Base-by-base conservation (phyloP, 2,329 filamentous ascomycete species). In the Ophiognomonia clavigignenti-juglandacearum region DNA sequence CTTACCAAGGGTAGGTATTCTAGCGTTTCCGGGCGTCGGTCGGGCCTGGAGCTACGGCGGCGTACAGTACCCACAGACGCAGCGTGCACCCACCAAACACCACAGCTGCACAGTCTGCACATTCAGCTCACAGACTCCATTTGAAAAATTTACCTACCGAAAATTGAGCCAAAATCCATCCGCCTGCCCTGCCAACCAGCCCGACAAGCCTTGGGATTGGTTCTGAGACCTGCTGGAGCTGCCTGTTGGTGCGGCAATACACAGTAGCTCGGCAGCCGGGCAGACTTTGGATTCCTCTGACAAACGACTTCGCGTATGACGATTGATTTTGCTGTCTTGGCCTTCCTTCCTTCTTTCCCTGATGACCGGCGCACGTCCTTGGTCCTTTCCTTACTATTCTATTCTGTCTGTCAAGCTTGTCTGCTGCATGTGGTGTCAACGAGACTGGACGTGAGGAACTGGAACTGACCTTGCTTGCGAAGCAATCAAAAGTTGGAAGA, bases 131-230 rank as follows among this genome's bases (percentile, higher is more conserved):
- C 49, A 45, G 49, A 49, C 49, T 51, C 46, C 35, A 40, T n/a
- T 41, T 42, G 34, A 48, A 49, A 51, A 51, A 49, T 48, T 51
- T 51, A 41, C 38, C 41, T 42, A 26, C 42, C 45, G 45, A 46
- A 45, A 43, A 34, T 37, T 39, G 37, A 49, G 41, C 49, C 45
- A 45, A 43, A 42, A 48, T 41, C 49, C 45, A 51, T 51, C 49
- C 49, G 49, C 49, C 39, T 39, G 45, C 38, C 34, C 45, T 48
- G 42, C 27, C 49, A n/a, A 35, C 34, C 42, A 45, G 44, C 44
- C 48, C 48, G n/a, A n/a, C n/a, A n/a, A n/a, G n/a, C n/a, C n/a
- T n/a, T 34, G 42, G 51, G 51, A 53, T 53, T 53, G 51, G 51
- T 39, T 35, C 27, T 42, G 37, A 42, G 38, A n/a, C n/a, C 44